Base-by-base conservation (phyloP, 164 flowering plant genomes). In the Stephania japonica region DNA sequence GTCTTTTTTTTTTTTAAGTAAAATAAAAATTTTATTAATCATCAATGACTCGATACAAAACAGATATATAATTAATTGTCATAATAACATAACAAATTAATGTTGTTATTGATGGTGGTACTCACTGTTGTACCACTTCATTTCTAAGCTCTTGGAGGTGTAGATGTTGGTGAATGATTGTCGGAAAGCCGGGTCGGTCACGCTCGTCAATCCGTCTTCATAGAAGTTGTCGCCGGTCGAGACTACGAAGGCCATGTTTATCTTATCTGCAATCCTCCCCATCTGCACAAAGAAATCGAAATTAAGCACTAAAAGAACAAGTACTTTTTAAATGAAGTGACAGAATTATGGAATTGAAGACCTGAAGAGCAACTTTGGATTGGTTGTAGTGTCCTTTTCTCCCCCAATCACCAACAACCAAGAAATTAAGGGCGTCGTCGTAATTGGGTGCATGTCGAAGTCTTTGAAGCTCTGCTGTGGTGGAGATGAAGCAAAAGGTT, bases 201-300 rank as follows among this genome's bases (percentile, higher is more conserved):
- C 76, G 13, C 87, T 85, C 0, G 75, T 82, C 41, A 90, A 74
- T 65, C 94, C 97, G 62, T 82, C 62, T 0, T 86, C 89, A 61
- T 90, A 91, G 67, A 91, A 91, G 65, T 91, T 89, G 75, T 89
- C 97, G 2, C 93, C 93, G 0, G 90, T 87, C 0, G 97, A 91
- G 12, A 91, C 59, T 6, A 90, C 85, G 78, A 90, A 88, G 69
- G 87, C 84, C 25, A 88, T 80, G 64, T 85, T 85, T 43, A 87
- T 70, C 42, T 81, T 76, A 73, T 88, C 85, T 56, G 91, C 94
- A 4, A 90, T 70, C 27, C 24, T 75, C 67, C 97, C 97, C 94
- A 91, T 91, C 94, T 91, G 68, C 61, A 70, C 44, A 32, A 27
- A 9, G 23, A 71, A 26, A 26, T 64, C 14, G 21, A 42, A 23